phyloP scores from a whole-genome alignment of 108 stramenopile species.

The Mayamaea pseudoterrestris region DNA sequence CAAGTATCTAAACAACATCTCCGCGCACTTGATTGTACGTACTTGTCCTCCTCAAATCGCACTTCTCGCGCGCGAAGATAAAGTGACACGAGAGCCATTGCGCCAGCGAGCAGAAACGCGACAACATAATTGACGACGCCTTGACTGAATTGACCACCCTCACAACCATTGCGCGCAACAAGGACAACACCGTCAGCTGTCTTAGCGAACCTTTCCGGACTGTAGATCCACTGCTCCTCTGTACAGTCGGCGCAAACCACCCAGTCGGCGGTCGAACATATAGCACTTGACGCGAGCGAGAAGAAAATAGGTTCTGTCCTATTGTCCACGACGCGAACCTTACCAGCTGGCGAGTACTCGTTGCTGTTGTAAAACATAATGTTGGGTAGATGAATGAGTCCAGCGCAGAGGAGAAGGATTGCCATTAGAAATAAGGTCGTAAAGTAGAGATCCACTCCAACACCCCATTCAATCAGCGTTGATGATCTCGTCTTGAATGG shows the following conservation, averaged over 20 bases:
- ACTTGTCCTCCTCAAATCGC: constrained; percentile 51
- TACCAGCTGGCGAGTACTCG: constrained; percentile 24
- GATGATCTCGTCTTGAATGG: constrained; percentile 19
- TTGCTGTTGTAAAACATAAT: constrained; percentile 41
- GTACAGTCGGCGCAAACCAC: constrained; percentile 41
- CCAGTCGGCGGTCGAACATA: constrained; percentile 47
- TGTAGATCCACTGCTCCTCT: constrained; percentile 5
- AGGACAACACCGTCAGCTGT: constrained; percentile 6
- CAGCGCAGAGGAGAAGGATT: constrained; percentile 45
- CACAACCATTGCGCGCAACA: constrained; percentile 52
- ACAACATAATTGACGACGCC: constrained; percentile 57
- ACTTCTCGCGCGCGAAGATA: constrained; percentile 50
- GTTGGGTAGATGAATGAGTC: constrained; percentile 53
- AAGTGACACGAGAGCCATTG: constrained; percentile 19
- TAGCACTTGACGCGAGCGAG: constrained; percentile 10
- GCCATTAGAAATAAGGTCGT: constrained; percentile 43
- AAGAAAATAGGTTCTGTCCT: too few species aligned
- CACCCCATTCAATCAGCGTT: constrained; percentile 33
- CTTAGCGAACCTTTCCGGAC: too few species aligned
- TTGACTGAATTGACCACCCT: constrained; percentile 19
- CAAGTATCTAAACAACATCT: too few species aligned
- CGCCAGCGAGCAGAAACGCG: constrained; percentile 35
- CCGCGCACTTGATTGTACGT: too few species aligned
- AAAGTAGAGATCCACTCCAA: constrained; percentile 22
- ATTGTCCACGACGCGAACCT: not conserved